Base-by-base conservation (phyloP, 148 eudicot genomes). In the Chenopodium quinoa region DNA sequence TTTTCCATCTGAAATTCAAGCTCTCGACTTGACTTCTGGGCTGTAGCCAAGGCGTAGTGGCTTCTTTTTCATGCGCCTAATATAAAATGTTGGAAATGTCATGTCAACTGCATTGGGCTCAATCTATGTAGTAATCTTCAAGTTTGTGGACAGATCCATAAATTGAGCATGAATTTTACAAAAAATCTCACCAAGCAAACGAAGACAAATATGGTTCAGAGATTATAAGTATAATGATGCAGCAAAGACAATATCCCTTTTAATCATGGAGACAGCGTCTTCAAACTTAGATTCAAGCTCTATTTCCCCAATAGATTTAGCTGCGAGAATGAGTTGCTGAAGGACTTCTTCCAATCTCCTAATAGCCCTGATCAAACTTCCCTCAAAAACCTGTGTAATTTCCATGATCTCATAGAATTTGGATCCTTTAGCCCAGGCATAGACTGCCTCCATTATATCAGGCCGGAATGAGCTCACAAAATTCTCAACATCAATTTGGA, bases 321-420 rank as follows among this genome's bases (percentile, higher is more conserved):
- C 98, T 0, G 99, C 99, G 77, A 84, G 85, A 75, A 93, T 93
- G 64, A 96, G 91, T 87, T 96, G 99, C 87, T 93, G 99, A 73
- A 96, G 95, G 73, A 96, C 92, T 90, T 96, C 99, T 84, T 96
- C 99, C 63, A 96, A 83, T 89, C 99, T 96, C 84, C 99, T 88
- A 58, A 96, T 96, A 50, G 97, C 99, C 82, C 99, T 88, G 76
- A 96, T 93, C 83, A 93, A 89, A 84, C 98, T 92, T 75, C 99
- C 99, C 85, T 96, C 93, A 68, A 96, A 96, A 20, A 96, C 99
- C 71, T 81, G 94, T 14, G 95, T 90, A 32, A 92, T 92, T 48
- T 96, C 99, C 99, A 96, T 96, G 7, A 96, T 96, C 82, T 93
- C 93, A 7, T 89, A 93, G 82, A 96, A 96, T 78, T 90, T 96